phyloP scores from a whole-genome alignment of 305 asterid species.

The Coffea humblotiana region DNA sequence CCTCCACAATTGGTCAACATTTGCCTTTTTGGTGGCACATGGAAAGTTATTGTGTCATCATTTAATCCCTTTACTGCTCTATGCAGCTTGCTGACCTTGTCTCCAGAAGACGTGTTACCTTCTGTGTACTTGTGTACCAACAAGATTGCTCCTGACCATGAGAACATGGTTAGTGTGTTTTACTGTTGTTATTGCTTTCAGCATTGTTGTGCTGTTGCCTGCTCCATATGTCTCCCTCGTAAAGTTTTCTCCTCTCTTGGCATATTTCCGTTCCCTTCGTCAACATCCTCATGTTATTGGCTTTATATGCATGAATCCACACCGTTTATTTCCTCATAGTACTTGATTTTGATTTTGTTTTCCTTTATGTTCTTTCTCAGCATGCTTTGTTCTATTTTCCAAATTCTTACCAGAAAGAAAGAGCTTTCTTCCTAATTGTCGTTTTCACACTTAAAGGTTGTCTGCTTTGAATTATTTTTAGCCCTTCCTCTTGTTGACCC shows the following conservation, averaged over 20 bases:
- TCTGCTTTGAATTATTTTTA: not conserved
- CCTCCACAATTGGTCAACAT: not conserved
- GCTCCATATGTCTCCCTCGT: not conserved
- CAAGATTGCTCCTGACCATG: slow-evolving; percentile 92
- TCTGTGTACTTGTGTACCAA: slow-evolving; percentile 85
- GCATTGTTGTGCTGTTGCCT: not conserved
- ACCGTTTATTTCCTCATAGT: not conserved
- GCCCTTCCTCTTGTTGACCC: not conserved
- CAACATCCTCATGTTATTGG: not conserved
- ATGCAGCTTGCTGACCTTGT: slow-evolving; percentile 76
- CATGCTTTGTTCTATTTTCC: not conserved
- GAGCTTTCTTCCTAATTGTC: not conserved
- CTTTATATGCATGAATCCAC: not conserved
- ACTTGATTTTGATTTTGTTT: not conserved
- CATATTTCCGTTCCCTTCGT: not conserved
- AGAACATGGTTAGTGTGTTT: slow-evolving; percentile 57
- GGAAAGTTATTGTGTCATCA: slow-evolving; percentile 20
- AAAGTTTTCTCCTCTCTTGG: not conserved
- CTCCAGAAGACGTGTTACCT: slow-evolving; percentile 88
- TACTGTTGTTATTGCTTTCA: not conserved
- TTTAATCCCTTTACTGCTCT: slow-evolving; percentile 30
- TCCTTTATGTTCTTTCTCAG: not conserved
- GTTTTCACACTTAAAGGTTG: not conserved
- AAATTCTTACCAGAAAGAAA: not conserved
- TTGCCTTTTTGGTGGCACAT: not conserved